Conservation (phyloP, 805 yeast species). For the Lachancea thermotolerans region DNA sequence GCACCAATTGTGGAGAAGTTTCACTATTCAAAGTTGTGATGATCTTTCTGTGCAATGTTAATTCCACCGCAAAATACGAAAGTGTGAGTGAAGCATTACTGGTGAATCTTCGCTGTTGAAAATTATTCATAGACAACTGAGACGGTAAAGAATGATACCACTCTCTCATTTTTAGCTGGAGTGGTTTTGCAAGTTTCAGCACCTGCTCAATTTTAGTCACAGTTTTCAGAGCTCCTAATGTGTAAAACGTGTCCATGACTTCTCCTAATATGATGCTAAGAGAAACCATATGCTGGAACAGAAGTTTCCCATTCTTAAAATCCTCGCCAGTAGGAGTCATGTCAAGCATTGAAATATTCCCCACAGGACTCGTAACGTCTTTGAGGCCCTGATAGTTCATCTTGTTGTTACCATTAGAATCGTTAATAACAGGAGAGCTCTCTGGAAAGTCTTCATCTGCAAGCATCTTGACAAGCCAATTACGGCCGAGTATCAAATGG, state of each 20-base stretch:
- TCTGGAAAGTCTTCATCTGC: constrained; percentile 74
- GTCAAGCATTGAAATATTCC: constrained; percentile 21
- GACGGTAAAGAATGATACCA: constrained; percentile 74
- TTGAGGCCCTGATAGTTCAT: constrained; percentile 1
- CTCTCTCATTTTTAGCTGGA: constrained; percentile 60
- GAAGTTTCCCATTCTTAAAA: constrained; percentile 59
- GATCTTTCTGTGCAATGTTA: constrained; percentile 75
- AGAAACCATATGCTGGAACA: constrained; percentile 62
- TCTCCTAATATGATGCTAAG: constrained; percentile 64
- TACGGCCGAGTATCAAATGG: constrained; percentile 59
- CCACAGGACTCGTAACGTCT: constrained; percentile 10
- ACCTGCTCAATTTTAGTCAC: constrained; percentile 59
- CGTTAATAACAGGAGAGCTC: constrained; percentile 35
- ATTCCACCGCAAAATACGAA: constrained; percentile 84
- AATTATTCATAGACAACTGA: constrained; percentile 54
- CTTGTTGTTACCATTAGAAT: constrained; percentile 2
- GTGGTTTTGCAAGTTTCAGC: constrained; percentile 70
- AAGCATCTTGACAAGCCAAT: constrained; percentile 74
- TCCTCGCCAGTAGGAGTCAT: constrained; percentile 40
- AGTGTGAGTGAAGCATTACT: constrained; percentile 75
- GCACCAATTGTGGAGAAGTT: constrained; percentile 46
- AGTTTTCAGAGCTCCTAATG: constrained; percentile 56
- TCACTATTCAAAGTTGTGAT: constrained; percentile 43
- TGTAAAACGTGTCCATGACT: constrained; percentile 63
- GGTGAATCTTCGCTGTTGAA: constrained; percentile 55